These are phyloP conservation scores for Lachancea thermotolerans DNA, from an alignment of 805 yeast species.

Conservation along the genomic window DNA sequence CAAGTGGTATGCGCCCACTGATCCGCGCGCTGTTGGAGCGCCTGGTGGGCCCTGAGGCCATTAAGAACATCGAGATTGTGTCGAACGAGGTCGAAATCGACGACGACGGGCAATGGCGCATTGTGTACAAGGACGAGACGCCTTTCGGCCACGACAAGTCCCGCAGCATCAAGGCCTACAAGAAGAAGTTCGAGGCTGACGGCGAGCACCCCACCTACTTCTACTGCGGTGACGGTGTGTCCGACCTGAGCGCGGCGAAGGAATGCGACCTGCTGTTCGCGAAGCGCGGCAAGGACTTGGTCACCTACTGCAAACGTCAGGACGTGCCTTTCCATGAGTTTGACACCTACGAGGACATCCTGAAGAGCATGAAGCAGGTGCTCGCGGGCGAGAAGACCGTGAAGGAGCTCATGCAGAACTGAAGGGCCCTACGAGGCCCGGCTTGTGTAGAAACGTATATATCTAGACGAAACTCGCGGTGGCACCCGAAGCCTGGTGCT, in stretches of 20 bases:
- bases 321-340: conserved; percentile 73
- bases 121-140: conserved; percentile 77
- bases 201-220: conserved; percentile 58
- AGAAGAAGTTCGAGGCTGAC: conserved; percentile 27
- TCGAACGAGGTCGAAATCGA: conserved; percentile 65
- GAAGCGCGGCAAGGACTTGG: conserved; percentile 83
- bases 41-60: conserved; percentile 72
- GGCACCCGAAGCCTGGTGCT: too few species aligned
- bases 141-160: conserved; percentile 95
- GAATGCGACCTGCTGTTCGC: conserved; percentile 94
- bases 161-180: conserved; percentile 53
- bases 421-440: not conserved
- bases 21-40: conserved; percentile 68
- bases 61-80: conserved; percentile 66
- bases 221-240: conserved; percentile 97
- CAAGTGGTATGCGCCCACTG: conserved; percentile 91
- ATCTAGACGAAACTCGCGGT: too few species aligned
- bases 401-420: conserved; percentile 28
- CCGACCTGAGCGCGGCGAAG: conserved; percentile 90
- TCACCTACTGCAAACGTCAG: conserved; percentile 75
- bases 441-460: not conserved
- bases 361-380: conserved; percentile 50
- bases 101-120: conserved; percentile 66
- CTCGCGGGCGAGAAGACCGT: conserved; percentile 33
- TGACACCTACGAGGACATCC: conserved; percentile 67